A percentile compares a stretch with the other conserved stretches of the same genome.
phyloP scores from a whole-genome alignment of 305 asterid genomes.

The Ajuga reptans region DNA sequence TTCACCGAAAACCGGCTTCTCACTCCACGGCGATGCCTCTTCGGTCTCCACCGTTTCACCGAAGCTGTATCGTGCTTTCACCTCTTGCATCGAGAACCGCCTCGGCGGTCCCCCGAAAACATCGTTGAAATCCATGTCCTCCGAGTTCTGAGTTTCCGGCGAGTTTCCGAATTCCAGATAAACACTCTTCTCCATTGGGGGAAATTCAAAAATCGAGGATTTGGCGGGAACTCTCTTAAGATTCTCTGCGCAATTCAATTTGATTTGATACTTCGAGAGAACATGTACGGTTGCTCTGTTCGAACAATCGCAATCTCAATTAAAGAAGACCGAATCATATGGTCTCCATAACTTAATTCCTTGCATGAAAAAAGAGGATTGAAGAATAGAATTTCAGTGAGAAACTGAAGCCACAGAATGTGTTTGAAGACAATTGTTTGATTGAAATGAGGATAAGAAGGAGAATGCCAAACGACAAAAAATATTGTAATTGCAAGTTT shows the following conservation, averaged over 20 bases:
- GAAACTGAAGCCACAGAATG: conserved; percentile 57
- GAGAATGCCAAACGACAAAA: conserved; percentile 30
- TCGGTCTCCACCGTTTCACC: conserved; percentile 35
- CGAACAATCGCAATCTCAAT: neutral
- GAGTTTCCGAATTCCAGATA: conserved; percentile 27
- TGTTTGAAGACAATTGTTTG: conserved; percentile 5
- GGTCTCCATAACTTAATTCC: neutral
- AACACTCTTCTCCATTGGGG: conserved; percentile 27
- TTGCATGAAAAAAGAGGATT: conserved; percentile 11
- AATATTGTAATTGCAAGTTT: neutral
- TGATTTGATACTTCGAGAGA: neutral
- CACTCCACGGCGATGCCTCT: conserved; percentile 39
- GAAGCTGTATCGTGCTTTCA: conserved; percentile 42
- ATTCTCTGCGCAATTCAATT: neutral
- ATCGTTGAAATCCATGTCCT: conserved; percentile 60
- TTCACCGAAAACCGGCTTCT: conserved; percentile 68
- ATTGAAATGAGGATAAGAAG: conserved; percentile 37
- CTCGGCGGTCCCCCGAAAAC: conserved; percentile 92
- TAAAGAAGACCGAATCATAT: neutral
- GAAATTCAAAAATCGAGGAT: conserved; percentile 11
- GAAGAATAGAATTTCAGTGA: conserved; percentile 25
- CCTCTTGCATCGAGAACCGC: conserved; percentile 66
- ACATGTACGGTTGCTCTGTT: neutral
- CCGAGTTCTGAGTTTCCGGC: conserved; percentile 23
- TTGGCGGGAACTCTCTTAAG: conserved; percentile 35